Base-by-base conservation (phyloP, 2,329 filamentous ascomycete species). In the Penicillium sp. region DNA sequence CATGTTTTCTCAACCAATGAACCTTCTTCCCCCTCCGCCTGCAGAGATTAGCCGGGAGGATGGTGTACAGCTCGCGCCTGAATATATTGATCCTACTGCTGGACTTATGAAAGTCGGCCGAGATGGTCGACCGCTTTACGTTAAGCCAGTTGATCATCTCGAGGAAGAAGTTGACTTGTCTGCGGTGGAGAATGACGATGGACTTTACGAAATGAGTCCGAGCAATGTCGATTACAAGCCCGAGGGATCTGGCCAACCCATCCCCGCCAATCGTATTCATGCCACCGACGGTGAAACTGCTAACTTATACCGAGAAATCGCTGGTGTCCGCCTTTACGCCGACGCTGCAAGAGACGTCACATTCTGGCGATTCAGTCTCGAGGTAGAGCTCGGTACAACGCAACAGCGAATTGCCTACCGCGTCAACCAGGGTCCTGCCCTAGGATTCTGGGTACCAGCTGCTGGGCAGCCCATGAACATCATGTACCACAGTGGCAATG, bases 401-500 rank as follows among this genome's bases (percentile, higher is more conserved):
- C 90, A 98, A 74, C 86, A 93, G 67, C 88, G 93, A 39, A 90
- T 99, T 62, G 93, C 93, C 0, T 99, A 99, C 75, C 90, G 93
- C 53, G 96, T 99, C 78, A 99, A 99, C 70, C 84, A 88, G 47
- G 93, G 95, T 0, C 93, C 93, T 6, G 86, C 91, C 2, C 87
- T 90, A 52, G 91, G 89, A 1, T 99, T 99, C 73, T 99, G 95
- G 93, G 91, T 99, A 0, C 95, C 96, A 5, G 89, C 89, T 31
- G 84, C 82, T 49, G 89, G 86, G 16, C 84, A 96, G 72, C 85
- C 90, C 2, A 99, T 99, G 95, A 97, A 98, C 77, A 90, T 97
- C 72, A 96, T 98, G 92, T 99, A 97, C 77, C 86, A 98, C 78
- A 96, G 90, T 72, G 96, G 95, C 79, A 99, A 99, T 72, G 95